Base-by-base conservation (phyloP, 176 grass and related monocot species). In the Luzula sylvatica region DNA sequence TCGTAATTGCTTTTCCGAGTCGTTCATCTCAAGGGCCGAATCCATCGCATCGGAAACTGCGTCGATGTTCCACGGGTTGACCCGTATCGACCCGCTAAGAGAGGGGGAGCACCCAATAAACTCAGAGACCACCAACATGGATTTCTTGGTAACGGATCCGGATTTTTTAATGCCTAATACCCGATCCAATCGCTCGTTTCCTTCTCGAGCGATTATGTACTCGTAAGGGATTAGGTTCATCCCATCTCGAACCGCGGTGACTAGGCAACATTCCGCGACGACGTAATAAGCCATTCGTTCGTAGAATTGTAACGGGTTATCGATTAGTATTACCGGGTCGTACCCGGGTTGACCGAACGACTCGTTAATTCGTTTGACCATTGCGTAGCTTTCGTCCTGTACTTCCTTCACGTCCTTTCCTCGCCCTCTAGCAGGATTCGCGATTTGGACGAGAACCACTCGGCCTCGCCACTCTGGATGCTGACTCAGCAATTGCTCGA, bases 141-240 rank as follows among this genome's bases (percentile, higher is more conserved):
- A 84, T 70, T 95, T 95, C 75, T 95, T 95, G 30, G 9, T 35
- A 7, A 4, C 30, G 30, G 46, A 50, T 7, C 68, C 47, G 2
- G 51, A 75, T 0, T 50, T 67, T 25, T 50, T 56, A 17, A 82
- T 70, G 16, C 83, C 83, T 2, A 88, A 62, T 13, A 78, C 82
- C 25, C 62, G 65, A 56, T 95, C 83, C 3, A 95, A 65, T 16
- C 45, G 72, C 2, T 85, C 80, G 50, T 95, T 88, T 29, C 89
- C 89, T 25, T 95, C 76, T 15, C 89, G 71, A 14, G 89, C 83
- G 46, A 95, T 87, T 15, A 95, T 50, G 8, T 95, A 95, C 72
- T 95, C 89, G 0, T 95, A 95, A 0, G 89, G 89, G 38, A 95
- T 88, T 26, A 95, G 83, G 53, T 95, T 95, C 89, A 95, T 95